phyloP scores from a whole-genome alignment of 768 basidiomycete species.

The Mycena leptocephala region DNA sequence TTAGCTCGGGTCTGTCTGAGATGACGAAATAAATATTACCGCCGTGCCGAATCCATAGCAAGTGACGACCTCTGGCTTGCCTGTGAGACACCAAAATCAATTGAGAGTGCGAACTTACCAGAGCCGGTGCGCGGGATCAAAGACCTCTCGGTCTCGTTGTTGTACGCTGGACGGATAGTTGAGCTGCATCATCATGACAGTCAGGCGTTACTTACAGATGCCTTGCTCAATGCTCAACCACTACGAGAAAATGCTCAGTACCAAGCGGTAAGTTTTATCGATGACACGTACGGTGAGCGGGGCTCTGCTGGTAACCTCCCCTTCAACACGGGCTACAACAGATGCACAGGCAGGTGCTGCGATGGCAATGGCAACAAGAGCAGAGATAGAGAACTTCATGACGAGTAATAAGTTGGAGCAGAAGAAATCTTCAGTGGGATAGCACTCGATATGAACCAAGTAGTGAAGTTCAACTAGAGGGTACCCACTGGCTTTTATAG shows the following conservation, averaged over 20 bases:
- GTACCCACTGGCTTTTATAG: too few relatives aligned
- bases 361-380: not conserved
- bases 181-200: not conserved
- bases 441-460: too few relatives aligned
- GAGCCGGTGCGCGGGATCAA: not conserved
- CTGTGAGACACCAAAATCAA: too few relatives aligned
- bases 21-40: not conserved
- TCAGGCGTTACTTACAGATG: not conserved
- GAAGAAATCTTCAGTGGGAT: too few relatives aligned
- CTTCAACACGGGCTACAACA: slow-evolving; percentile 9
- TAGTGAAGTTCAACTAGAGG: too few relatives aligned
- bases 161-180: not conserved
- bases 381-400: slow-evolving; percentile 9
- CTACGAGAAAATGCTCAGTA: not conserved
- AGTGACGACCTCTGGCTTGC: not conserved
- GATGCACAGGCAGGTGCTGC: not conserved
- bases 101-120: not conserved
- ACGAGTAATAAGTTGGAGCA: too few relatives aligned
- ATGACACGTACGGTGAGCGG: not conserved
- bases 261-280: too few relatives aligned
- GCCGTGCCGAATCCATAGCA: not conserved
- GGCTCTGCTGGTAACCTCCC: not conserved
- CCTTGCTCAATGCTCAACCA: slow-evolving; percentile 13
- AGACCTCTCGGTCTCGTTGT: not conserved
- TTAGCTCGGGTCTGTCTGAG: not conserved